Conservation (phyloP, 495 filamentous ascomycete genomes). For the Hyaloscypha hepaticicola region DNA sequence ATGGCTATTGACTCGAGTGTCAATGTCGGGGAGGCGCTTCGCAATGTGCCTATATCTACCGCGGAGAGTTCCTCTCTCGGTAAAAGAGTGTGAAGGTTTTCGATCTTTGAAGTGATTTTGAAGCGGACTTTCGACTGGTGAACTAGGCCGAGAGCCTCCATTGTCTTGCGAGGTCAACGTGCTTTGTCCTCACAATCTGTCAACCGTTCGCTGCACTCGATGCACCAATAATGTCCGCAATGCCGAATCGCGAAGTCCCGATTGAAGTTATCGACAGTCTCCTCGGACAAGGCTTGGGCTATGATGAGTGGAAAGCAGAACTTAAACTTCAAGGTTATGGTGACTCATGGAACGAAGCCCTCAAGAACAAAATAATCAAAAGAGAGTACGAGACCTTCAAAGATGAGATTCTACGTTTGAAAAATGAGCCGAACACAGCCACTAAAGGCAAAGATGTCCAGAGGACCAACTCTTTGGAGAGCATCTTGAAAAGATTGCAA, state of each 20-base stretch:
- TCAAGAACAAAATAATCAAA: not conserved
- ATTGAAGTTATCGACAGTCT: not conserved
- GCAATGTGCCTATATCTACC: not conserved
- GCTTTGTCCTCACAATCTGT: not conserved
- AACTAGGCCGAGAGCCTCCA: not conserved
- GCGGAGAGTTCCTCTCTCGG: not conserved
- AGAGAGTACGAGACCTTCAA: not conserved
- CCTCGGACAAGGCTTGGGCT: not conserved
- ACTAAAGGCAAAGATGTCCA: not conserved
- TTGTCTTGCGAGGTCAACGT: not conserved
- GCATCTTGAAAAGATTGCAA: not conserved
- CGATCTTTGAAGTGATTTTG: not conserved
- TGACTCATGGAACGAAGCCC: not conserved
- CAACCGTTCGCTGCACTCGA: not conserved
- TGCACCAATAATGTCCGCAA: not conserved
- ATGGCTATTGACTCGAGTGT: not conserved
- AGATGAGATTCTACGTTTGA: not conserved
- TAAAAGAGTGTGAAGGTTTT: not conserved
- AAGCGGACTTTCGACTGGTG: not conserved
- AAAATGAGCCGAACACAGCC: not conserved
- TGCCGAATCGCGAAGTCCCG: not conserved
- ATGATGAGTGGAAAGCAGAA: not conserved
- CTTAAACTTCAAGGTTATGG: not conserved
- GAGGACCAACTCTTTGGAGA: not conserved
- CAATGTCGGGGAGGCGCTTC: not conserved